Percentiles rank a stretch among this genome's conserved stretches.
Conservation (phyloP, 345 rosid species). For the Xanthoceras sorbifolium region DNA sequence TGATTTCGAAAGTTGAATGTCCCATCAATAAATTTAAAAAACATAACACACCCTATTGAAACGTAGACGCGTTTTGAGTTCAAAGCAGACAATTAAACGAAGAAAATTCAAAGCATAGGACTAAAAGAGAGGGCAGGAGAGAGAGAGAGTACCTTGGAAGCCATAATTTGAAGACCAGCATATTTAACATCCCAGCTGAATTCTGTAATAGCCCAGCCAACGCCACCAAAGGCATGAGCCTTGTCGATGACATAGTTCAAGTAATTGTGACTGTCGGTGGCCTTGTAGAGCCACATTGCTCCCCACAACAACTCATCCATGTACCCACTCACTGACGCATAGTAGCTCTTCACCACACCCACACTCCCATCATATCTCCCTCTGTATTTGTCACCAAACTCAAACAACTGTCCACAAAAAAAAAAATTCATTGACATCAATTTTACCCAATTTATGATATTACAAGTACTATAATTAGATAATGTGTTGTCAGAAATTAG, state of each 20-base stretch:
- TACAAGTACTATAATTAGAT: too few species aligned
- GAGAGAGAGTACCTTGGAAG: constrained; percentile 60
- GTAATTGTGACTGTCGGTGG: constrained; percentile 76
- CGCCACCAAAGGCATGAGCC: constrained; percentile 70
- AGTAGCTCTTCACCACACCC: constrained; percentile 76
- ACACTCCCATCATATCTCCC: constrained; percentile 80
- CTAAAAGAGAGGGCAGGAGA: too few species aligned
- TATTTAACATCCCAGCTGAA: constrained; percentile 99
- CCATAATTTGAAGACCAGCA: constrained; percentile 78
- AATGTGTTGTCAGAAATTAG: too few species aligned
- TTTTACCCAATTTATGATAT: background rate
- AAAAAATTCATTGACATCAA: background rate
- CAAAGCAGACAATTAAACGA: too few species aligned
- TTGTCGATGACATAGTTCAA: constrained; percentile 57
- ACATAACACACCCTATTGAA: too few species aligned
- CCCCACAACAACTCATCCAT: constrained; percentile 97
- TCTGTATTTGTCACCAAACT: constrained; percentile 76
- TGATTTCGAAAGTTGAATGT: background rate
- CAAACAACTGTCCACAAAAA: constrained; percentile 63
- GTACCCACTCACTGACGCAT: constrained; percentile 93
- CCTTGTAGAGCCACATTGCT: constrained; percentile 86
- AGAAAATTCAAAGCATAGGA: too few species aligned
- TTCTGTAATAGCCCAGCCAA: constrained; percentile 88
- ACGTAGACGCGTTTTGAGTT: too few species aligned
- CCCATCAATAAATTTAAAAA: background rate